Evolutionary conservation across 345 rosid genomes (phyloP).

Genomic region (Citrus trifoliata): DNA sequence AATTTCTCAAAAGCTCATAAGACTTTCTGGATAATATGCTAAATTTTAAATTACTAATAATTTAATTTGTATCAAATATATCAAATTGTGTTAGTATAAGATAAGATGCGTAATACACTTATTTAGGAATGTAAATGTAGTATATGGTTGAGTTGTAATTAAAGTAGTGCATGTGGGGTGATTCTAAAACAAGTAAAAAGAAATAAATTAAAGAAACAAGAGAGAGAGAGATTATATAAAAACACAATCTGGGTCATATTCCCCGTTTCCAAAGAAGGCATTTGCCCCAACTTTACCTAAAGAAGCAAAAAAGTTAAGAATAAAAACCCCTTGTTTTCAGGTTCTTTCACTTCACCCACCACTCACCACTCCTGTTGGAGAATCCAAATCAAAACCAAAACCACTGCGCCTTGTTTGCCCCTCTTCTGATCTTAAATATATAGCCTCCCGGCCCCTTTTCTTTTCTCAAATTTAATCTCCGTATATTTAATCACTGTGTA

Average conservation of each 20-base stretch:
- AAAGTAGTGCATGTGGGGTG: conserved; percentile 36
- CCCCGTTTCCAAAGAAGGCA: conserved; percentile 8
- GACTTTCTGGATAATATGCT: no score
- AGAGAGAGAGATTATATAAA: background rate
- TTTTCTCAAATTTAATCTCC: background rate
- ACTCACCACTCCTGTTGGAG: background rate
- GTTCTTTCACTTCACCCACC: background rate
- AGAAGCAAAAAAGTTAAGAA: conserved; percentile 11
- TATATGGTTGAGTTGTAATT: conserved; percentile 21
- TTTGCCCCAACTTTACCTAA: conserved; percentile 12
- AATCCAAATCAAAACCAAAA: conserved; percentile 1
- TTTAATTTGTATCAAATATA: no score
- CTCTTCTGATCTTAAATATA: background rate
- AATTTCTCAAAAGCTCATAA: no score
- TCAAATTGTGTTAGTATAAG: no score
- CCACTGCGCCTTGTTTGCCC: conserved; percentile 14
- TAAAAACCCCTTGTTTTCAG: conserved; percentile 25
- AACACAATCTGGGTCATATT: conserved; percentile 1
- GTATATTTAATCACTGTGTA: no score
- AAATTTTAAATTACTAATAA: no score
- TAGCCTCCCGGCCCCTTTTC: background rate
- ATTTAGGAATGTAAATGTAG: no score
- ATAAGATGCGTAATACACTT: no score
- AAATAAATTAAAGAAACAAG: background rate
- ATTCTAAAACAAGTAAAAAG: background rate